Percentiles rank a stretch among this genome's conserved stretches.
phyloP scores from a whole-genome alignment of 2,329 filamentous ascomycete genomes.

The Escovopsis sp. region DNA sequence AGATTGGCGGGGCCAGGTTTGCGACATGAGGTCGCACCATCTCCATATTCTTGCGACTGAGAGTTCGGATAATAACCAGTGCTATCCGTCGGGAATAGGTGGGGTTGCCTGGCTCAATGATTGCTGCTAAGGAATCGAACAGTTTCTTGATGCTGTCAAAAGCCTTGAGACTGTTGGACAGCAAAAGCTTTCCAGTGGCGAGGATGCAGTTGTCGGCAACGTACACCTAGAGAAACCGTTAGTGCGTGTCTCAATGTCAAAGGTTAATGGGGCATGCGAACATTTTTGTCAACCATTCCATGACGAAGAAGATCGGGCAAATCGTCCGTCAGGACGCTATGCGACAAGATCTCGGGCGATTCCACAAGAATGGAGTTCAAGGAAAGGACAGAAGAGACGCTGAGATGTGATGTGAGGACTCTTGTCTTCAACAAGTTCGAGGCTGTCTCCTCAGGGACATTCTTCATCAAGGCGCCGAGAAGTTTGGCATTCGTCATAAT shows the following conservation, averaged over 20 bases:
- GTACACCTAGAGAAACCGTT: conserved; percentile 41
- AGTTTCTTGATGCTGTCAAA: conserved; percentile 69
- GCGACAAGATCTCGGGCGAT: conserved; percentile 54
- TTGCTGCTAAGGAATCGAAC: conserved; percentile 60
- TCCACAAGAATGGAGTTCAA: conserved; percentile 83
- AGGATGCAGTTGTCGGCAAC: conserved; percentile 80
- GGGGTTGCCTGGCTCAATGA: conserved; percentile 64
- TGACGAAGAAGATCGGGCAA: conserved; percentile 63
- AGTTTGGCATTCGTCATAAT: conserved; percentile 83
- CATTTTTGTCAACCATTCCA: conserved; percentile 63
- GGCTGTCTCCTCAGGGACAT: conserved; percentile 60
- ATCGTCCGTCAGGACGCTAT: conserved; percentile 54
- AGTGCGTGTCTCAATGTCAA: not conserved
- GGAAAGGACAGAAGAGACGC: conserved; percentile 64
- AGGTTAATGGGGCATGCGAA: conserved; percentile 28
- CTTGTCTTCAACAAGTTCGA: conserved; percentile 47
- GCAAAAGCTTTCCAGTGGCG: conserved; percentile 79
- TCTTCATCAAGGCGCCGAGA: conserved; percentile 78
- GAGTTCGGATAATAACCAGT: conserved; percentile 75
- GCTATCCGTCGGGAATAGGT: conserved; percentile 74
- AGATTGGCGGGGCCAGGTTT: conserved; percentile 69
- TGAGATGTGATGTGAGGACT: conserved; percentile 64
- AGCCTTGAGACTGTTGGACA: conserved; percentile 50
- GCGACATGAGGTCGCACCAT: conserved; percentile 69
- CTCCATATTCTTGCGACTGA: conserved; percentile 65